These are phyloP conservation scores for Penicillium waksmanii DNA, from an alignment of 495 filamentous ascomycete genomes.

Conservation along the genomic window DNA sequence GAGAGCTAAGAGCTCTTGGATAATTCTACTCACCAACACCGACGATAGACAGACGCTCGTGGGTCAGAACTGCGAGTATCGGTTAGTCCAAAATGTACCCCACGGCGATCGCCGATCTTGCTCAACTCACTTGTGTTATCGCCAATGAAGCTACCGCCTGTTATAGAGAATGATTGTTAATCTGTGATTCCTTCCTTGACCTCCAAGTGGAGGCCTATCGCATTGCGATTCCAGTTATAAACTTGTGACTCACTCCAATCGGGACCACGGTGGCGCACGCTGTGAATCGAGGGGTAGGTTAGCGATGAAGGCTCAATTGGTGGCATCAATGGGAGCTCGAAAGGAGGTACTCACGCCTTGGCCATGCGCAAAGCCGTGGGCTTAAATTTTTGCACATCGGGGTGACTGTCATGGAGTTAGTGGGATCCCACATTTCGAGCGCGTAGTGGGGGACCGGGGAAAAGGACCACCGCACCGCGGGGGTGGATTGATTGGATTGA, in stretches of 20 bases:
- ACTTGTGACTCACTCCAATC: constrained; percentile 87
- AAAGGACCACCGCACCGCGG: constrained; percentile 13
- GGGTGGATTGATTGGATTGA: constrained; percentile 15
- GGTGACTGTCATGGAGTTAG: constrained; percentile 66
- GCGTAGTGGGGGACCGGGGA: constrained; percentile 11
- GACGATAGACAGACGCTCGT: constrained; percentile 97
- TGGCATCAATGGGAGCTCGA: constrained; percentile 20
- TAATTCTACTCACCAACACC: constrained; percentile 75
- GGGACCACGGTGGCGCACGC: constrained; percentile 92
- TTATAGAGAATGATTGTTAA: constrained; percentile 25
- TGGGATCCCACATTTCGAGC: constrained; percentile 18
- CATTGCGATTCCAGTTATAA: constrained; percentile 14
- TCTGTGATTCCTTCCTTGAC: not conserved
- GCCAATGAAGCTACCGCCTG: constrained; percentile 85
- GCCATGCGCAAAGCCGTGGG: constrained; percentile 92
- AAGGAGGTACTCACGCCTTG: constrained; percentile 74
- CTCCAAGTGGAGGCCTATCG: constrained; percentile 5
- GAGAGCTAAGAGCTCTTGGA: not conserved
- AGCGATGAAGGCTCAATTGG: constrained; percentile 42
- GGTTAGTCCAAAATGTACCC: constrained; percentile 18
- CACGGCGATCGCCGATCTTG: constrained; percentile 2
- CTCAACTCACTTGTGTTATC: constrained; percentile 81
- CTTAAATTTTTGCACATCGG: constrained; percentile 96
- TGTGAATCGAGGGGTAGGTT: constrained; percentile 39
- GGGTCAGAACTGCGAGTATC: constrained; percentile 77